Evolutionary conservation across 2,329 filamentous ascomycete species (phyloP), one percentile per base, ranked within the genome.

Genomic region (Epichloe uncinata): DNA sequence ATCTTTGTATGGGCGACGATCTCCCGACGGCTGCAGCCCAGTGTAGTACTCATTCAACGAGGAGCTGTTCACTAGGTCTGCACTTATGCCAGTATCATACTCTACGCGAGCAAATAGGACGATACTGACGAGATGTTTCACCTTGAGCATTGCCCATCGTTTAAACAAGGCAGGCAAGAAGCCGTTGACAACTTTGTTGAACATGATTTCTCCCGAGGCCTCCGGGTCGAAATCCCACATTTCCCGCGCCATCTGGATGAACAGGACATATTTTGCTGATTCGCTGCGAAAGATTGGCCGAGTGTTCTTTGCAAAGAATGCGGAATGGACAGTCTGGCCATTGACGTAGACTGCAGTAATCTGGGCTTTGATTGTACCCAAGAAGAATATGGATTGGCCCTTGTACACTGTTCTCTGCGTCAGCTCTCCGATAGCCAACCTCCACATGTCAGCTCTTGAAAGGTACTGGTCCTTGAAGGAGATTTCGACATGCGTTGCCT

Each of bases 201-300:
- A 97, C 74, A 97, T 86, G 63, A 97, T 95, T 64, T 97, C 90
- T 26, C 93, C 93, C 3, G 87, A 91, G 5, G 87, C 87, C 64
- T 96, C 89, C 0, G 87, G 84, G 66, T 97, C 94, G 63, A 96
- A 96, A 58, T 97, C 89, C 86, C 94, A 96, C 93, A 98, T 98
- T 66, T 98, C 93, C 56, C 82, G 82, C 11, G 93, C 93, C 87
- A 98, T 95, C 64, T 98, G 93, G 50, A 98, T 88, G 62, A 97
- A 95, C 2, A 98, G 74, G 7, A 95, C 85, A 66, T 93, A 98
- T 59, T 90, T 81, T 16, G 93, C 90, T 13, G 91, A 96, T 66
- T 96, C 93, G 68, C 93, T 97, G 50, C 93, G 84, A 61, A 98
- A 97, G 44, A 98, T 88, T 9, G 93, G 90, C 52, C 91, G 88